Evolutionary conservation across 2,329 filamentous ascomycete genomes (phyloP).

Genomic region (Aspergillus aculeatus): DNA sequence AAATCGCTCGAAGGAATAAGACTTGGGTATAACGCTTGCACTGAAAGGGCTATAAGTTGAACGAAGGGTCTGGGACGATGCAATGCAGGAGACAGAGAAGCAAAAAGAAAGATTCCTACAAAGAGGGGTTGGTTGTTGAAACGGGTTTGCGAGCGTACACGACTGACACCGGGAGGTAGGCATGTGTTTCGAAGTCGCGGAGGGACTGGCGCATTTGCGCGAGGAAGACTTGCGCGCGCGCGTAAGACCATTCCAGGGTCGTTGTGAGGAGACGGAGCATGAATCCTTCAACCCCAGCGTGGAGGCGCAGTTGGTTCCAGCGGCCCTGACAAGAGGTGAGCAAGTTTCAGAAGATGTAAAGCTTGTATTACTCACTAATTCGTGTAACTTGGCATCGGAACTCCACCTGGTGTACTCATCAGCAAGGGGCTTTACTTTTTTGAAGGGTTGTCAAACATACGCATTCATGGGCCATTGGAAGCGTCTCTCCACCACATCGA

Average conservation of each 20-base stretch:
- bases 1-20: not conserved
- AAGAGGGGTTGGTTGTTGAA: not conserved
- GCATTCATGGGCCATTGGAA: constrained; percentile 28
- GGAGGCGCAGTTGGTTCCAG: constrained; percentile 23
- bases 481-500: constrained; percentile 22
- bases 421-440: not conserved
- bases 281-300: constrained; percentile 21
- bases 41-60: not conserved
- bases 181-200: constrained; percentile 21
- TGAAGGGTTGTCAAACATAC: not conserved
- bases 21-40: not conserved
- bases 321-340: constrained; percentile 14
- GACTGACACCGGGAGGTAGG: constrained; percentile 23
- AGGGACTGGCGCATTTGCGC: constrained; percentile 24
- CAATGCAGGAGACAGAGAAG: not conserved
- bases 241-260: constrained; percentile 23
- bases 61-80: not conserved
- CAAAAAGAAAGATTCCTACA: not conserved
- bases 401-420: constrained; percentile 17
- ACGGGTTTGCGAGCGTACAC: constrained; percentile 22
- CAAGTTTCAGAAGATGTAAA: not conserved
- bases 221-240: constrained; percentile 23
- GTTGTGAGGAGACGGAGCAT: constrained; percentile 26
- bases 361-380: constrained; percentile 13
- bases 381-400: constrained; percentile 21